Conservation (phyloP, 2,329 filamentous ascomycete genomes). For the Cercospora sojina region DNA sequence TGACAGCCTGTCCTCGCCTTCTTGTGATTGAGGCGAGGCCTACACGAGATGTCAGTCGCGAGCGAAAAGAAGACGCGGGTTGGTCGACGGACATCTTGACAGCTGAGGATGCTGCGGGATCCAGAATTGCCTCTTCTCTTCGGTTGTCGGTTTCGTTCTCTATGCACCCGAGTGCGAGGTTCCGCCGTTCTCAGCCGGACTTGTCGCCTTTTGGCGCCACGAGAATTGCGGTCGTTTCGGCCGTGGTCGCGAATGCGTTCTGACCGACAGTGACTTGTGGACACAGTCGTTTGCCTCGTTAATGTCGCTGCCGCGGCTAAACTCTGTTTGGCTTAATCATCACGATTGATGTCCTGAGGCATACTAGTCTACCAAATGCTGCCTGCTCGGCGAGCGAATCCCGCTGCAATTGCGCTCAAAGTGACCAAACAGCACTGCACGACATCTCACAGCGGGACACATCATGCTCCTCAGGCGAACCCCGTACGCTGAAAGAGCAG, state of each 20-base stretch:
- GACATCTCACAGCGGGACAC: background rate
- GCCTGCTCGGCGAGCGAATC: background rate
- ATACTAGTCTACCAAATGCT: background rate
- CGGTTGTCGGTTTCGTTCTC: conserved; percentile 12
- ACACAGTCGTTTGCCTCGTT: background rate
- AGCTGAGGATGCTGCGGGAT: background rate
- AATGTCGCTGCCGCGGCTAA: conserved; percentile 11
- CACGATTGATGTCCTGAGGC: background rate
- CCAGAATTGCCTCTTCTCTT: background rate
- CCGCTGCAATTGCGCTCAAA: background rate
- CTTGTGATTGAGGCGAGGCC: conserved; percentile 29
- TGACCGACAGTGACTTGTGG: background rate
- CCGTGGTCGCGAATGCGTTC: background rate
- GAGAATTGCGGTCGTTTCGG: background rate
- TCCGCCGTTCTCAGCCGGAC: background rate
- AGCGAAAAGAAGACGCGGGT: background rate
- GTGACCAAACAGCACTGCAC: background rate
- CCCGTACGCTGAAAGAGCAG: background rate
- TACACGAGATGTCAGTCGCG: conserved; percentile 9
- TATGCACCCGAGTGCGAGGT: conserved; percentile 13
- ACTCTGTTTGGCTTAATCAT: background rate
- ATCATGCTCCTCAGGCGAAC: background rate
- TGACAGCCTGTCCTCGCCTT: conserved; percentile 29
- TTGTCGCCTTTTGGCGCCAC: background rate
- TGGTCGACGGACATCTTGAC: conserved; percentile 2